Base-by-base conservation (phyloP, 1,139 yeast species). In the Candida frijolesensis region DNA sequence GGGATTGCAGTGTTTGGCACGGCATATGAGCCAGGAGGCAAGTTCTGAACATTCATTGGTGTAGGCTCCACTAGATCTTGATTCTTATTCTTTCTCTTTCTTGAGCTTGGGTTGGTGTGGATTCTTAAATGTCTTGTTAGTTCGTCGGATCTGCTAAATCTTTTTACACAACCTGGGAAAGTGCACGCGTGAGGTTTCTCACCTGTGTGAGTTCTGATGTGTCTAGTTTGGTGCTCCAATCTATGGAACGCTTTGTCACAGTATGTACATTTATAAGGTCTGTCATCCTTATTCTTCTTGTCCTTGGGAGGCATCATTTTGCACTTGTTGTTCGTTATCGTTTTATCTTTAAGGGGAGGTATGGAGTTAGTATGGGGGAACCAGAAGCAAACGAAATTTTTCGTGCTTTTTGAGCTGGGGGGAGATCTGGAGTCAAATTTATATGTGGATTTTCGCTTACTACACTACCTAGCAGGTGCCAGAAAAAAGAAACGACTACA, bases 211-310 rank as follows among this genome's bases (percentile, higher is more conserved):
- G 97, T 92, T 54, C 97, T 76, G 48, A 92, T 88, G 65, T 92
- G 98, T 60, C 98, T 82, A 15, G 97, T 91, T 65, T 90, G 96
- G 68, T 92, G 98, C 67, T 92, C 98, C 46, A 91, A 72, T 46
- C 98, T 78, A 64, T 90, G 96, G 66, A 92, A 92, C 1, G 96
- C 96, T 72, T 92, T 89, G 50, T 86, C 87, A 69, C 98, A 92
- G 64, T 88, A 80, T 15, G 96, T 92, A 62, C 98, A 92, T 65
- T 89, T 88, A 74, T 89, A 91, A 4, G 97, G 97, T 58, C 95
- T 65, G 16, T 44, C 46, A 8, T 44, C 46, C 15, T 35, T 44
- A 27, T 44, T 35, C 34, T 44, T 44, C 25, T 44, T 44, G n/a
- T 44, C 46, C 34, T 44, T 44, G 4, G 41, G 34, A 14, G 46